Base-by-base conservation (phyloP, 2,329 filamentous ascomycete genomes). In the Simplicillium sp. region DNA sequence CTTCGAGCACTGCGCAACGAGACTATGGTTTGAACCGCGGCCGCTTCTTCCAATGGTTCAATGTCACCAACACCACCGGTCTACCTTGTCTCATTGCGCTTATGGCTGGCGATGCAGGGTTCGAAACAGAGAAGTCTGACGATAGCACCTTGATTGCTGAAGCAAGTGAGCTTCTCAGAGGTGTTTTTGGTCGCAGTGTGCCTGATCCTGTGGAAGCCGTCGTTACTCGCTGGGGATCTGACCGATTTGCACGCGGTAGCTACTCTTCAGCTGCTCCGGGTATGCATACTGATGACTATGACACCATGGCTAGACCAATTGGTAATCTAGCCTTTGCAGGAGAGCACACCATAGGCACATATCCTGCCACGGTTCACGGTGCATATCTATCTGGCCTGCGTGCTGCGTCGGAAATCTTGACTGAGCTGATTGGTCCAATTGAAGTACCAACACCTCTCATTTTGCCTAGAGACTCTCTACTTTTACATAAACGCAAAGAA, bases 31-130 rank as follows among this genome's bases (percentile, higher is more conserved):
- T 74, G 3, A 81, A 80, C 46, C 79, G 90, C 40, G 90, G 90
- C n/a, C 82, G 89, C 17, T 95, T 95, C 63, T 98, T 97, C 54
- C 78, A 98, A 51, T 97, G 95, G 77, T 97, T 95, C 77, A 97
- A 98, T 53, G 87, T 88, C 41, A 83, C 88, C 45, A 86, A 87
- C 50, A 94, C 87, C 3, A 88, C 85, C 36, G 94, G 94, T 1
- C 69, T 94, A 29, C 92, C 86, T 2, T 87, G 88, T 39, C 71
- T 96, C 17, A 80, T 97, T 45, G 92, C 87, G 8, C 73, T 98
- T 20, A 96, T 98, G 90, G 90, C 90, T 38, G 92, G 92, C 16
- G 87, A 96, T 51, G 87, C 94, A 15, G 92, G 89, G 13, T 86
- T 88, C 50, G 84, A 94, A 47, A 87, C 87, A 0, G 94, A 98